Evolutionary conservation across 2,329 filamentous ascomycete species (phyloP).

Genomic region (Colletotrichum echinochloae): DNA sequence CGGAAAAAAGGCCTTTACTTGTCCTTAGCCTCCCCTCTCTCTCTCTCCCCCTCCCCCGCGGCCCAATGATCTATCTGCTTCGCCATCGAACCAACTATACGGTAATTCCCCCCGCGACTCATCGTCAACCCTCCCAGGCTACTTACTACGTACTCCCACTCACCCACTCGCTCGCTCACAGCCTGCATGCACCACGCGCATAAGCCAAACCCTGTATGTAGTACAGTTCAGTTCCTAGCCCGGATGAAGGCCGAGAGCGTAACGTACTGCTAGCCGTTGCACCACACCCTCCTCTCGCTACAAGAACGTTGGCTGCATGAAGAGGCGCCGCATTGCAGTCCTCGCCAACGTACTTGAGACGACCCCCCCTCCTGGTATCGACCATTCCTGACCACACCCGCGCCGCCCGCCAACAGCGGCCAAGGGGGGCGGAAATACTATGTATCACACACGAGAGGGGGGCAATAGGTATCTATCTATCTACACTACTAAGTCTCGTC

Average conservation of each 20-base stretch:
- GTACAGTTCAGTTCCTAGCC: not conserved
- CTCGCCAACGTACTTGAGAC: constrained; percentile 34
- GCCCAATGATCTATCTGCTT: constrained; percentile 15
- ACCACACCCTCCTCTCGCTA: too few relatives aligned
- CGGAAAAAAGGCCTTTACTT: not conserved
- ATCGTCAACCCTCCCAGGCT: constrained; percentile 10
- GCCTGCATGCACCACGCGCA: constrained; percentile 20
- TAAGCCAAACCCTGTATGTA: constrained; percentile 6
- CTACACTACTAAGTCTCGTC: too few relatives aligned
- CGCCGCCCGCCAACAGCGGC: constrained; percentile 25
- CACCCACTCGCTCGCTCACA: not conserved
- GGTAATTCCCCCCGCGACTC: constrained; percentile 6
- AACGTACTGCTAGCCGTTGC: too few relatives aligned
- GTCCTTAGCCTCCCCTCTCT: not conserved
- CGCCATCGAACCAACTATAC: constrained; percentile 8
- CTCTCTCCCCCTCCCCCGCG: too few relatives aligned
- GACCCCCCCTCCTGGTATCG: constrained; percentile 27
- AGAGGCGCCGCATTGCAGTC: constrained; percentile 31
- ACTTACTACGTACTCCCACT: not conserved
- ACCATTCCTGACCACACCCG: constrained; percentile 6
- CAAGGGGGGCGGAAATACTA: not conserved
- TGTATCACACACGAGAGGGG: not conserved
- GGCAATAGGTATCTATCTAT: too few relatives aligned
- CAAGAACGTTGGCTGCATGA: constrained; percentile 30
- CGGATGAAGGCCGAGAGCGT: constrained; percentile 31